Base-by-base conservation (phyloP, 2,329 filamentous ascomycete genomes). In the Pyrenophora graminea region DNA sequence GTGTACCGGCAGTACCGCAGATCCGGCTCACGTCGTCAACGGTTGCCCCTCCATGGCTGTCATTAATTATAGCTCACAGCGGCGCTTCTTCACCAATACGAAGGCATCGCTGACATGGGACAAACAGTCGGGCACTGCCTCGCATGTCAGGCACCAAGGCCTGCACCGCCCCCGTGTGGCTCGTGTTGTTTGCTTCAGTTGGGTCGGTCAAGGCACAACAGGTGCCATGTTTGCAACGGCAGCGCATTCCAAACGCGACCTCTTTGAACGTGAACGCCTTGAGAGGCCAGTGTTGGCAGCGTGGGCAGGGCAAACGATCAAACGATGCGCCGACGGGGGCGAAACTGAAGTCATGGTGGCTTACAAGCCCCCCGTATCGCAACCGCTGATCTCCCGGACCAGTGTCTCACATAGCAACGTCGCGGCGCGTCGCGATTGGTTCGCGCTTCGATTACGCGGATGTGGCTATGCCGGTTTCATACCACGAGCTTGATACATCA, bases 391-490 rank as follows among this genome's bases (percentile, higher is more conserved):
- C 46, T 58, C 55, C 59, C 58, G 66, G 63, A 63, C 64, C 60
- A 66, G 50, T 57, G 66, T 68, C 59, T 59, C 66, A 66, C 34
- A 51, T 57, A 43, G 42, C 51, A 61, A 45, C 39, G 53, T 42
- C 34, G 39, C 33, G 37, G 36, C 39, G 47, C 47, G 48, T 45
- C 23, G 39, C 61, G 54, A 67, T 68, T 65, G 65, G 65, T 18
- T 37, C 12, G 38, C 27, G 31, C 34, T 37, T 23, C 41, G 42
- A 54, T 51, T 44, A 53, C 44, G 51, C 51, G 50, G 59, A 50
- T 53, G 57, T 58, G 55, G 58, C 58, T 58, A 57, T 61, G 56
- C 66, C 62, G 55, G 64, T 67, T 68, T 66, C 62, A 67, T 48
- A 52, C 19, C 48, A 42, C 39, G 46, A 52, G 46, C 53, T 51